Percentiles rank a stretch among this genome's conserved stretches.
Evolutionary conservation across 1,139 yeast species (phyloP).

Genomic region (Candida sanyaensis): DNA sequence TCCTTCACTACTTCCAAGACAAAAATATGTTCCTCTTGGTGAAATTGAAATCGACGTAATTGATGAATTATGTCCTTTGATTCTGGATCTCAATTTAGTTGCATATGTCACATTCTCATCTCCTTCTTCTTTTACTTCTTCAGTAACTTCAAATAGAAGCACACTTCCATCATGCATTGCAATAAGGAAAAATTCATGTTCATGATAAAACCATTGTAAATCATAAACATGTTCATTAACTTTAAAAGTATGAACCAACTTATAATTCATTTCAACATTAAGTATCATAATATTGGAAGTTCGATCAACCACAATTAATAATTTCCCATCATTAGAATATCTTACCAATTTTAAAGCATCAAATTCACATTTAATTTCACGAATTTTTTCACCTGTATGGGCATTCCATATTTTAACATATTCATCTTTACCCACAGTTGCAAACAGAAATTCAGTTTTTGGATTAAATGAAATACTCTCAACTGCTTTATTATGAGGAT

Average conservation of each 20-base stretch:
- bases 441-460: constrained; percentile 49
- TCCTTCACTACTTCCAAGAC: constrained; percentile 72
- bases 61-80: constrained; percentile 53
- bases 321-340: constrained; percentile 56
- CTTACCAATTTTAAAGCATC: constrained; percentile 33
- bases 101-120: neutral
- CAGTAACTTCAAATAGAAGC: constrained; percentile 24
- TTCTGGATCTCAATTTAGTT: constrained; percentile 33
- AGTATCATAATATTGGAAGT: constrained; percentile 30
- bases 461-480: constrained; percentile 66
- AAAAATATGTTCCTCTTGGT: constrained; percentile 56
- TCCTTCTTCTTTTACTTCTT: constrained; percentile 4
- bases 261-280: constrained; percentile 27
- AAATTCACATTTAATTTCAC: constrained; percentile 25
- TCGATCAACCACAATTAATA: constrained; percentile 51
- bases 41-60: constrained; percentile 55
- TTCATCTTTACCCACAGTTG: constrained; percentile 60
- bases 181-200: constrained; percentile 29
- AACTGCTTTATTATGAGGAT: constrained; percentile 49
- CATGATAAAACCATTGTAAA: constrained; percentile 36
- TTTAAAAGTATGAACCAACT: constrained; percentile 24
- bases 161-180: constrained; percentile 45
- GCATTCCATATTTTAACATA: constrained; percentile 60
- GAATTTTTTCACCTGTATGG: constrained; percentile 34
- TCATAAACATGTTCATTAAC: constrained; percentile 36